Evolutionary conservation across 2,329 filamentous ascomycete genomes (phyloP).

Genomic region (Penicillium sp.): DNA sequence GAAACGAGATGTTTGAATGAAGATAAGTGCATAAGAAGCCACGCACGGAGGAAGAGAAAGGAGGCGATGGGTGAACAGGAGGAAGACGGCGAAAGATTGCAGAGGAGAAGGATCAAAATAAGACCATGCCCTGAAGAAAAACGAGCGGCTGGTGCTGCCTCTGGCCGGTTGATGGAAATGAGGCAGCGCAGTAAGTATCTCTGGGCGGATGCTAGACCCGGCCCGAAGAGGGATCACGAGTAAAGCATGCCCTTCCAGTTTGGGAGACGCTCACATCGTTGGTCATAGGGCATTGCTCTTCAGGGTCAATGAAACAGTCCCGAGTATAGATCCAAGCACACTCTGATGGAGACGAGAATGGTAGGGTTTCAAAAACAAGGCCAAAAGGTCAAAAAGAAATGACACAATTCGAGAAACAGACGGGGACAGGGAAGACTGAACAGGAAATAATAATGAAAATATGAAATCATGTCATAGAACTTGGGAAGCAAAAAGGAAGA

Average conservation of each 20-base stretch:
- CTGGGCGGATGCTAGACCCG: constrained; percentile 9
- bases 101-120: constrained; percentile 9
- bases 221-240: constrained; percentile 20
- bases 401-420: not conserved
- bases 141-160: constrained; percentile 5
- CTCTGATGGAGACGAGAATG: constrained; percentile 2
- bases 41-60: not conserved
- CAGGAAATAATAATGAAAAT: constrained; percentile 8
- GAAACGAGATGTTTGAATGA: not conserved
- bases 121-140: constrained; percentile 12
- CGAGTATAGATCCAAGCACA: constrained; percentile 11
- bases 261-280: constrained; percentile 12
- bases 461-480: constrained; percentile 2
- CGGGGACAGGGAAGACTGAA: not conserved
- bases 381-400: constrained; percentile 3
- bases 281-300: constrained; percentile 8
- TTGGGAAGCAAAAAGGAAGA: constrained; percentile 13
- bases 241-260: constrained; percentile 16
- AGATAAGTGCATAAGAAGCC: not conserved
- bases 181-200: constrained; percentile 11
- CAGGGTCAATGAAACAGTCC: constrained; percentile 8
- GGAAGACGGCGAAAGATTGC: not conserved
- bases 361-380: constrained; percentile 12
- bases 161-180: not conserved
- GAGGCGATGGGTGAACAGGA: not conserved